These are phyloP conservation scores for Nakazawaea ambrosiae DNA, from an alignment of 805 yeast genomes.

Conservation along the genomic window DNA sequence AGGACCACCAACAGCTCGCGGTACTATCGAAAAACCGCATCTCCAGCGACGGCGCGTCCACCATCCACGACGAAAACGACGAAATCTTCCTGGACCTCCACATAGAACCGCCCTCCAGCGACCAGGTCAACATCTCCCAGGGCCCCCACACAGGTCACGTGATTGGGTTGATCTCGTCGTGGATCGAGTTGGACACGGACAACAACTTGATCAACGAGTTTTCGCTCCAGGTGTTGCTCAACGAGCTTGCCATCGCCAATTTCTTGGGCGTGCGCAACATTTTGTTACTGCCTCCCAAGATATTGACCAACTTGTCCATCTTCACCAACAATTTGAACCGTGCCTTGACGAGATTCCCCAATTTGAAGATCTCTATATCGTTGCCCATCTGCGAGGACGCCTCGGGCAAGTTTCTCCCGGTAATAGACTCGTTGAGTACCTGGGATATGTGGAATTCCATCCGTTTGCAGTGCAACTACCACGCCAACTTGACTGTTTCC, in stretches of 20 bases:
- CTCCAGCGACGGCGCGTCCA: too few species aligned
- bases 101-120: slow-evolving; percentile 33
- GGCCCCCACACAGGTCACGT: slow-evolving; percentile 26
- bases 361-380: slow-evolving; percentile 37
- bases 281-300: slow-evolving; percentile 58
- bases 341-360: slow-evolving; percentile 21
- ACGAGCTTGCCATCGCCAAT: slow-evolving; percentile 52
- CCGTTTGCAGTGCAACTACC: slow-evolving; percentile 46
- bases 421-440: slow-evolving; percentile 44
- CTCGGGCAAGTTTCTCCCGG: slow-evolving; percentile 17
- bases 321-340: slow-evolving; percentile 33
- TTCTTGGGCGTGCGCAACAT: slow-evolving; percentile 51
- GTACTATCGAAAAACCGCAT: too few species aligned
- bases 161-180: slow-evolving; percentile 56
- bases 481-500: slow-evolving; percentile 57
- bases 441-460: slow-evolving; percentile 76
- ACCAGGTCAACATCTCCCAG: slow-evolving; percentile 35
- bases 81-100: slow-evolving; percentile 12
- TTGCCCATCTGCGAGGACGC: slow-evolving; percentile 41
- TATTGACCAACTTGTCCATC: slow-evolving; percentile 45
- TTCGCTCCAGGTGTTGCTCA: slow-evolving; percentile 48
- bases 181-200: slow-evolving; percentile 61
- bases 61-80: slow-evolving; percentile 8
- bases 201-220: slow-evolving; percentile 43
- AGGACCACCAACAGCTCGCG: slow-evolving; percentile 9